Percentiles rank a stretch among this genome's conserved stretches.
phyloP scores from a whole-genome alignment of 352 stramenopile genomes.

The Pythium guiyangense region DNA sequence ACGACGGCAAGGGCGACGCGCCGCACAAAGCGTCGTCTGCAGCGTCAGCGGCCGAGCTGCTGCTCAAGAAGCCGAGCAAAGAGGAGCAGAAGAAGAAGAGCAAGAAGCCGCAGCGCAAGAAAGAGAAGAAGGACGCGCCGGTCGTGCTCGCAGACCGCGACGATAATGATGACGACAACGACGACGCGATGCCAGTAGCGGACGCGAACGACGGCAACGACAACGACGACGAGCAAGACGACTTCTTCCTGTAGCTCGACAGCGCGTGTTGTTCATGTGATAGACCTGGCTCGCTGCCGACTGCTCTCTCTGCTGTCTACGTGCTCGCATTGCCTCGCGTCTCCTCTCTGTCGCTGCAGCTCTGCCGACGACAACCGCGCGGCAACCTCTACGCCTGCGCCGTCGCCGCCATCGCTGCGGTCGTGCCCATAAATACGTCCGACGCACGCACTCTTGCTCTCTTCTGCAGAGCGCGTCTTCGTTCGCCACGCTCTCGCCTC shows the following conservation, averaged over 20 bases:
- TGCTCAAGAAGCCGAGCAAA: slow-evolving; percentile 64
- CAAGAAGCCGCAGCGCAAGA: slow-evolving; percentile 55
- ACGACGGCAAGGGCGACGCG: slow-evolving; percentile 34
- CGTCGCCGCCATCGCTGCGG: too few relatives aligned
- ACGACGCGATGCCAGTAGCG: too few relatives aligned
- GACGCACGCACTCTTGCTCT: not conserved
- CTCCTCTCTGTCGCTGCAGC: too few relatives aligned
- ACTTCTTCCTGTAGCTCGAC: slow-evolving; percentile 63
- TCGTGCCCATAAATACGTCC: slow-evolving; percentile 6
- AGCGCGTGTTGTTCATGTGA: not conserved
- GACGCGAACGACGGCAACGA: too few relatives aligned
- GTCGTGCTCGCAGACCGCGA: slow-evolving; percentile 54
- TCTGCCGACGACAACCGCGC: too few relatives aligned
- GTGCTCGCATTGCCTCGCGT: too few relatives aligned
- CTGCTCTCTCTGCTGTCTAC: too few relatives aligned
- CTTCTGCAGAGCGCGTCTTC: not conserved
- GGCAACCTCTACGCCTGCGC: slow-evolving; percentile 5
- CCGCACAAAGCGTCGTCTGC: slow-evolving; percentile 4
- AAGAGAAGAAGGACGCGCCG: slow-evolving; percentile 18
- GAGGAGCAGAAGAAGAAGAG: slow-evolving; percentile 62
- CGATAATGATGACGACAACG: slow-evolving; percentile 23
- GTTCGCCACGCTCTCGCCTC: not conserved
- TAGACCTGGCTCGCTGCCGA: too few relatives aligned
- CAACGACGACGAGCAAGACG: slow-evolving; percentile 48
- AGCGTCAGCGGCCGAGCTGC: slow-evolving; percentile 32